Percentiles rank a stretch among this genome's conserved stretches.
These are phyloP conservation scores for Hortaea sp. DNA, from an alignment of 2,329 filamentous ascomycete genomes.

Conservation along the genomic window DNA sequence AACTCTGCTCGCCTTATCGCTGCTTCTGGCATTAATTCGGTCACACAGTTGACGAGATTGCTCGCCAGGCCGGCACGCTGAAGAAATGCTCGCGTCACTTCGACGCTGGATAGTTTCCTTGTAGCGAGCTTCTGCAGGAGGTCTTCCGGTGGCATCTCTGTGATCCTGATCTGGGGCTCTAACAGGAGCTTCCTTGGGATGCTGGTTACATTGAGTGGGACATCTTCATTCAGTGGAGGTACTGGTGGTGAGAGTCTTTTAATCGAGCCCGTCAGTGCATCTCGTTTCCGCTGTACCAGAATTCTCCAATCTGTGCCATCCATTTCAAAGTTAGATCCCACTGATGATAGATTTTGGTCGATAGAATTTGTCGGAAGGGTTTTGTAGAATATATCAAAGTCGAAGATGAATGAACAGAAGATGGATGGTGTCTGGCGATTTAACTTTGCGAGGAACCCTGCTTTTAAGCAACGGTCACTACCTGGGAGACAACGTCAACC, in stretches of 20 bases:
- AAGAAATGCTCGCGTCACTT: conserved; percentile 45
- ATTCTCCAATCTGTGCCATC: too few species aligned
- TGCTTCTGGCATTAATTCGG: conserved; percentile 29
- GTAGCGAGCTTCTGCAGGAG: conserved; percentile 35
- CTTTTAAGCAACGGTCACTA: too few species aligned
- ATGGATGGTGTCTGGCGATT: too few species aligned
- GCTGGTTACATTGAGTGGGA: conserved; percentile 36
- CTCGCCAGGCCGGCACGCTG: conserved; percentile 46
- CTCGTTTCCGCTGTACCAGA: too few species aligned
- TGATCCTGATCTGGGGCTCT: conserved; percentile 40
- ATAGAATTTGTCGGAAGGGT: too few species aligned
- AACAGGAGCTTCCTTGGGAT: conserved; percentile 39
- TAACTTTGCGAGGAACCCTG: too few species aligned
- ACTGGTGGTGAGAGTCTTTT: conserved; percentile 30
- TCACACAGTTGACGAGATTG: conserved; percentile 39
- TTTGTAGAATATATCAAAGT: too few species aligned
- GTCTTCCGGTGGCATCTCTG: conserved; percentile 35
- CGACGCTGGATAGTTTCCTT: conserved; percentile 33
- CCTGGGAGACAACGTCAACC: too few species aligned
- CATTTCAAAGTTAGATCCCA: too few species aligned
- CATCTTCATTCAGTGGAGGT: conserved; percentile 25
- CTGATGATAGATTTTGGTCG: too few species aligned
- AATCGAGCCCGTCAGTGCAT: too few species aligned
- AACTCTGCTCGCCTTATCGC: conserved; percentile 31
- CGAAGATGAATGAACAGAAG: too few species aligned